Base-by-base conservation (phyloP, 192 early-diverging fungal genomes). In the Dissophora globulifera region DNA sequence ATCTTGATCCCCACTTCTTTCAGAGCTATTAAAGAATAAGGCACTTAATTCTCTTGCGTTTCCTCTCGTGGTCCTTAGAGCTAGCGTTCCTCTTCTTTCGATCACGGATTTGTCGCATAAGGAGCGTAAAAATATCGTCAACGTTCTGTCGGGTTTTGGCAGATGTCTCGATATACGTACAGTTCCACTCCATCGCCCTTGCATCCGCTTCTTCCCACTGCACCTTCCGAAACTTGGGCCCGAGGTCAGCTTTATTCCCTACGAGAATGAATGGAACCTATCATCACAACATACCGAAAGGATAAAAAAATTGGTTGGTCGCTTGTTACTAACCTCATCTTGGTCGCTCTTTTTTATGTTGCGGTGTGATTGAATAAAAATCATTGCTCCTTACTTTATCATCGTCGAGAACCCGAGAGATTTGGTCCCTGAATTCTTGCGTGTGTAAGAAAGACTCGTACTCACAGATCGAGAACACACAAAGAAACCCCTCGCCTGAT, bases 381-480 rank as follows among this genome's bases (percentile, higher is more conserved):
- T n/a, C n/a, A n/a, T n/a, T n/a, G n/a, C n/a, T n/a, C n/a, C n/a
- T 38, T 50, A 83, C 82, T 58, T 75, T 83, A 59, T 93, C 93
- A 68, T 93, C 89, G 69, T 93, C 92, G 38, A 94, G 63, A 33
- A 94, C 92, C 51, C 93, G 78, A 23, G 87, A 84, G 62, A 94
- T 94, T 68, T 94, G 93, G 48, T 94, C 93, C 29, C 89, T 76
- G 70, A 94, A 94, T 60, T 94, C 92, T 58, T 89, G 82, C 11
- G 92, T 91, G 78, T 94, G 85, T 22, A 79, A 71, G 75, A 94
- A 94, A 27, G 84, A 86, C 72, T 94, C 91, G 53, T 83, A 78
- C 80, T 94, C 93, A 55, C 85, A 88, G 16, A 94, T 78, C n/a
- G 89, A 91, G 79, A 94, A 94, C 12, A 94, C 90, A 59, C 91